Evolutionary conservation across 768 basidiomycete genomes (phyloP), one percentile per base, ranked within the genome.

Genomic region (Clathrus columnatus): DNA sequence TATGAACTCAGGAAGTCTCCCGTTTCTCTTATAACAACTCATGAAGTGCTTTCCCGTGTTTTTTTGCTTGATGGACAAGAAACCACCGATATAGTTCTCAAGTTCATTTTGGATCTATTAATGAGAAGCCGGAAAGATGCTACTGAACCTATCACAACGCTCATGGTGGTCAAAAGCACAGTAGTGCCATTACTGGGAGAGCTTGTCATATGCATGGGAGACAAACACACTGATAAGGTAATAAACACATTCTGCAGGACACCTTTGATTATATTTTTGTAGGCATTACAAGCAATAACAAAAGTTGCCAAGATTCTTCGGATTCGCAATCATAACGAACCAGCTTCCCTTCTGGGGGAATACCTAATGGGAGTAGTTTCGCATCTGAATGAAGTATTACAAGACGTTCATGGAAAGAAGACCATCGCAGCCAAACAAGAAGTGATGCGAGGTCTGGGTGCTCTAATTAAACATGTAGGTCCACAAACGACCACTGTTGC

Each of bases 291-390:
- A 29, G 78, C 76, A 14, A 65, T 85, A 26, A 61, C 65, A 56
- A 75, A 73, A 54, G 72, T 81, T 3, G 71, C 73, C 30, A 64
- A 71, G 26, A 60, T 69, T 42, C 57, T 69, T 58, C 55, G 57
- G 30, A 56, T 60, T 66, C 67, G 57, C 61, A 63, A 32, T 60
- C 60, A 21, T 54, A 67, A 56, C 61, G 63, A 18, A 64, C 69
- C 21, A 74, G 77, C 55, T 67, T 67, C 69, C 0, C 85, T 92
- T 54, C 72, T 97, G 48, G 83, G 84, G 67, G 73, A 73, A 7
- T 78, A 91, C 60, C 84, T 94, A 71, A 78, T 96, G 5, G 94
- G 89, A 1, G 74, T 97, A 53, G 83, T 97, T 18, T 82, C 89
- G 0, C 75, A 84, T 59, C 78, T 96, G 62, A 94, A 88, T 61